Base-by-base conservation (phyloP, 495 filamentous ascomycete genomes). In the Patellaria atrata region DNA sequence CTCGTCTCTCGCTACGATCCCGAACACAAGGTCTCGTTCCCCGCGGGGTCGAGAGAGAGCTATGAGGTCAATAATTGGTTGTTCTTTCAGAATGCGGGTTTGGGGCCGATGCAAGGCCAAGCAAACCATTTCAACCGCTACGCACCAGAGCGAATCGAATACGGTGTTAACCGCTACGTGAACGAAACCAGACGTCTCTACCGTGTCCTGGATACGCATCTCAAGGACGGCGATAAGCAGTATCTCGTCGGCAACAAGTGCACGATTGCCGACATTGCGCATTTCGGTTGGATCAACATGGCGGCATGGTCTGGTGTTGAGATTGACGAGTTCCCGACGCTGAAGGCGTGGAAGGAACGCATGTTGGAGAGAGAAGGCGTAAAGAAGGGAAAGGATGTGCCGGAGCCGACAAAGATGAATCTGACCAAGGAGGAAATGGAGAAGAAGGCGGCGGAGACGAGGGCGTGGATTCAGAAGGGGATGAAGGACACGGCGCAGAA, bases 41-140 rank as follows among this genome's bases (percentile, higher is more conserved):
- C 84, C 1, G 53, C 58, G 4, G 85, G 77, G 5, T 68, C 73
- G 12, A 64, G 73, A 18, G 83, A 94, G 52, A 71, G 68, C 52
- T 87, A 78, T 55, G 78, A 89, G 56, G 64, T 74, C 45, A 77
- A 71, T 55, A 81, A 66, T 55, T 94, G 84, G 85, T 55, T 81
- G 50, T 79, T 70, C 46, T 60, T 56, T 43, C 45, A 53, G 47
- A 61, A 80, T 51, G 79, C 79, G 1, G 85, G 85, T 15, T 62
- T 94, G 3, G 86, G 85, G 2, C 86, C 86, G 8, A 92, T 92
- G 84, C 85, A 94, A 53, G 46, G 46, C 6, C 83, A 94, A 55
- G 73, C 84, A 4, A 91, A 93, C 59, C 87, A 94, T 55, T 94
- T 94, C 59, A 59, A 52, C 18, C 74, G 82, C 50, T 93, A 89